phyloP scores from a whole-genome alignment of 2,329 filamentous ascomycete species.

The Fusarium paranaense region DNA sequence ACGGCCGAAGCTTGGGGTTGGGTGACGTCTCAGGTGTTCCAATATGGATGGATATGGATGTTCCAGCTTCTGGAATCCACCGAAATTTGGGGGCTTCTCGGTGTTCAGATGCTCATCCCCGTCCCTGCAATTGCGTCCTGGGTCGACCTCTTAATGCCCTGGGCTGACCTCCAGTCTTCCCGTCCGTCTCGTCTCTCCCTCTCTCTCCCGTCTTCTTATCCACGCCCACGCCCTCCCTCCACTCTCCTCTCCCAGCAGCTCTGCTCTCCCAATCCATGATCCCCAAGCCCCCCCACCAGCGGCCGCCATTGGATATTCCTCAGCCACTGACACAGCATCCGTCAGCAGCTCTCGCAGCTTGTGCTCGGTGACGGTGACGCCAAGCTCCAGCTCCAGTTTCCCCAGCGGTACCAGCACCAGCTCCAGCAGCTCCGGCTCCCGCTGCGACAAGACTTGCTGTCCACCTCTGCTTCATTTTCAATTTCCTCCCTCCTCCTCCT shows the following conservation, averaged over 20 bases:
- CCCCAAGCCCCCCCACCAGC: constrained; percentile 26
- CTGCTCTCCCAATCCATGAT: constrained; percentile 24
- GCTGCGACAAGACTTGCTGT: constrained; percentile 32
- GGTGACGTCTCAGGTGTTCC: background rate
- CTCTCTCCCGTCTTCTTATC: background rate
- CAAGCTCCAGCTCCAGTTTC: constrained; percentile 51
- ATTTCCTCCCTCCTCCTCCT: constrained; percentile 45
- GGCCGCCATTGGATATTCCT: constrained; percentile 39
- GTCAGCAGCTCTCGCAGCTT: constrained; percentile 63
- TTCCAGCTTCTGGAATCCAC: constrained; percentile 24
- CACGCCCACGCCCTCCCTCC: background rate
- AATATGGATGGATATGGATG: background rate
- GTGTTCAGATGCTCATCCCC: constrained; percentile 16
- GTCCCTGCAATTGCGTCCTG: constrained; percentile 1
- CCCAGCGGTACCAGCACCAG: constrained; percentile 30
- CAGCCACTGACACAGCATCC: constrained; percentile 47
- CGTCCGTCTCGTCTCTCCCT: background rate
- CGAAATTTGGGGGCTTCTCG: constrained; percentile 26
- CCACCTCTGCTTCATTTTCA: constrained; percentile 36
- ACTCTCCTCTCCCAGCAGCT: background rate
- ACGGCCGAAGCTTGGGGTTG: background rate
- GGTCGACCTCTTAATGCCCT: background rate
- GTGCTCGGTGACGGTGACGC: constrained; percentile 58
- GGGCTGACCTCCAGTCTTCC: background rate
- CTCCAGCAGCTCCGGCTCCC: constrained; percentile 36